Evolutionary conservation across 2,329 filamentous ascomycete species (phyloP).

Genomic region (Colletotrichum plurivorum): DNA sequence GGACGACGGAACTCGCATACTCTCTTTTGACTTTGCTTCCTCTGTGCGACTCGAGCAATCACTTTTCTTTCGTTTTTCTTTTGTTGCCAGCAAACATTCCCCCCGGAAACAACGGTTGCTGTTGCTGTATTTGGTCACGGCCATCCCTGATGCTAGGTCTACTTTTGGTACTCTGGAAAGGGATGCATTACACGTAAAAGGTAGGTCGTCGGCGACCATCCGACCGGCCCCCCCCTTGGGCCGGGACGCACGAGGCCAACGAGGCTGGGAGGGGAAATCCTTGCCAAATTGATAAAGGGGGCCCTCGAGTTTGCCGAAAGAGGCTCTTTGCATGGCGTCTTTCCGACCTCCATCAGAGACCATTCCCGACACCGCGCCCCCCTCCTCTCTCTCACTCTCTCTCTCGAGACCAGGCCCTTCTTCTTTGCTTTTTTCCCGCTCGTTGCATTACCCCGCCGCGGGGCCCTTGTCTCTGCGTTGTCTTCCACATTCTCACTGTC

Average conservation of each 20-base stretch:
- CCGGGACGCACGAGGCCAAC: slow-evolving; percentile 21
- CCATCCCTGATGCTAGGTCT: not conserved
- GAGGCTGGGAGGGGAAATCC: slow-evolving; percentile 29
- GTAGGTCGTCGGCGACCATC: slow-evolving; percentile 4
- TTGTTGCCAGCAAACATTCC: slow-evolving; percentile 10
- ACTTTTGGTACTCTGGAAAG: slow-evolving; percentile 18
- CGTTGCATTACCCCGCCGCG: slow-evolving; percentile 5
- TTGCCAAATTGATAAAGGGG: slow-evolving; percentile 18
- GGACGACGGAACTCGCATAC: not conserved
- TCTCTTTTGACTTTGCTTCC: not conserved
- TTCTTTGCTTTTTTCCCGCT: slow-evolving; percentile 10
- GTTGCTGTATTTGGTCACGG: not conserved
- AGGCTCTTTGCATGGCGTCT: slow-evolving; percentile 25
- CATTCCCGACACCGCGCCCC: not conserved
- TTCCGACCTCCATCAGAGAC: slow-evolving; percentile 10
- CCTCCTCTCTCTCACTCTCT: not conserved
- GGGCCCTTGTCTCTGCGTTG: slow-evolving; percentile 8
- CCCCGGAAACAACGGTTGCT: not conserved
- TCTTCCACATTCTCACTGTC: slow-evolving; percentile 1
- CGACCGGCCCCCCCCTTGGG: not conserved
- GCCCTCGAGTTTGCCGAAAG: slow-evolving; percentile 10
- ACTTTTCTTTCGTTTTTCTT: not conserved
- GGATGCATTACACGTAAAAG: slow-evolving; percentile 23
- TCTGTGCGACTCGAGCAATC: slow-evolving; percentile 27
- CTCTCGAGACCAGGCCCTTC: not conserved